Evolutionary conservation across 2,329 filamentous ascomycete genomes (phyloP).

Genomic region (Cercospora sesami): DNA sequence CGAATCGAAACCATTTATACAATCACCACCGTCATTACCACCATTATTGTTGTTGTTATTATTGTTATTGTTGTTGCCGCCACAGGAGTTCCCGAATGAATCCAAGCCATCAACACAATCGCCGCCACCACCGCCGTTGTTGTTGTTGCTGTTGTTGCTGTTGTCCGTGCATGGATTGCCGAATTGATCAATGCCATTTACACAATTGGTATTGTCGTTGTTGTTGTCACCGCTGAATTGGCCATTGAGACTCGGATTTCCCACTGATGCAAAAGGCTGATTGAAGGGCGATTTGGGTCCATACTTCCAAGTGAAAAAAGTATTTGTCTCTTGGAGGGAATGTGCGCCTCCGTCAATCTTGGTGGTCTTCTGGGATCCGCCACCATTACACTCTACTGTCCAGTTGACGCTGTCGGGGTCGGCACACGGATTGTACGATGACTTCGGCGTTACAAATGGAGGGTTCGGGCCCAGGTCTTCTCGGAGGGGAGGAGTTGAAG

Average conservation of each 20-base stretch:
- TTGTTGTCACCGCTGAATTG: not conserved
- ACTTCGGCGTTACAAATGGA: not conserved
- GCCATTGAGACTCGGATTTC: not conserved
- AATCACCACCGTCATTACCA: not conserved
- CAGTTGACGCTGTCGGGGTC: constrained; percentile 3
- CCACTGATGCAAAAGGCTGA: not conserved
- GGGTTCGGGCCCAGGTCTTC: not conserved
- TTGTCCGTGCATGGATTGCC: not conserved
- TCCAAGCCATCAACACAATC: not conserved
- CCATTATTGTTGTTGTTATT: not conserved
- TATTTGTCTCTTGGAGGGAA: not conserved
- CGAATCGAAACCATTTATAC: not conserved
- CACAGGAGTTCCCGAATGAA: not conserved
- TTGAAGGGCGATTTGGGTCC: not conserved
- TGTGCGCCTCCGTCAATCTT: not conserved
- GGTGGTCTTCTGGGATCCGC: constrained; percentile 4
- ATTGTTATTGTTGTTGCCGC: not conserved
- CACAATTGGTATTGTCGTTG: not conserved
- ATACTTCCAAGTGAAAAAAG: constrained; percentile 6
- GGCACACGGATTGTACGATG: constrained; percentile 3
- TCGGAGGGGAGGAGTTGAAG: not conserved
- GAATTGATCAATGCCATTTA: not conserved
- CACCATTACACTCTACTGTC: constrained; percentile 4
- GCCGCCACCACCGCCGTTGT: not conserved
- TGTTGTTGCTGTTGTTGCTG: not conserved